Evolutionary conservation across 805 yeast genomes (phyloP).

Genomic region (Scheffersomyces lignosus): DNA sequence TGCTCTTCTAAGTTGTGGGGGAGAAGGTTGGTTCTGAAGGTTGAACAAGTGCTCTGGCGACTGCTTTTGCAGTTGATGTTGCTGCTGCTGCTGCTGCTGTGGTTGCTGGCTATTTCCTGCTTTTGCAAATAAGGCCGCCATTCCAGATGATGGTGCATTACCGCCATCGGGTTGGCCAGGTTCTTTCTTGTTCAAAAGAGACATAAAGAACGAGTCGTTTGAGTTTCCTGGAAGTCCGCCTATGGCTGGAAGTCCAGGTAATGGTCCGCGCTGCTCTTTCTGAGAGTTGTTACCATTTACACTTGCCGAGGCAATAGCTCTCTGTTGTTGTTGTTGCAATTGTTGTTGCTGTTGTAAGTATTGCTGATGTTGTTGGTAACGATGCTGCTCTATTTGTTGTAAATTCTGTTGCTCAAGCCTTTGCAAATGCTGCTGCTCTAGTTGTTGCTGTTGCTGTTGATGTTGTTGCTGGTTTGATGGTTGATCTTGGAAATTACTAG

Average conservation of each 20-base stretch:
- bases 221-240: constrained; percentile 4
- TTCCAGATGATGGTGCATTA: not conserved
- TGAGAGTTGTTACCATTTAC: constrained; percentile 1
- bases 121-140: constrained; percentile 2
- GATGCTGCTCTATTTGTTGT: not conserved
- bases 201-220: constrained; percentile 48
- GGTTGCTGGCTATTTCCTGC: constrained; percentile 4
- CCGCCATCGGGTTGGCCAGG: constrained; percentile 2
- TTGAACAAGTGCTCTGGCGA: not conserved
- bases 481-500: constrained; percentile 1
- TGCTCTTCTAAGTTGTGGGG: not conserved
- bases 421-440: constrained; percentile 1
- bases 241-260: not conserved
- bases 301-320: not conserved
- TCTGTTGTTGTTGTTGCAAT: too few relatives aligned
- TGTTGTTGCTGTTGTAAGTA: not conserved
- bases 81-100: constrained; percentile 10
- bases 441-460: constrained; percentile 4
- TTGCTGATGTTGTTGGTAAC: not conserved
- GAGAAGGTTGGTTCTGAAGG: constrained; percentile 5
- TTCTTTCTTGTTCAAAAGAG: constrained; percentile 42
- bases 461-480: constrained; percentile 4
- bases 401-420: not conserved
- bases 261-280: not conserved
- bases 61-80: constrained; percentile 10